Conservation (phyloP, 306 rosid genomes). For the Abrus pulchellus region DNA sequence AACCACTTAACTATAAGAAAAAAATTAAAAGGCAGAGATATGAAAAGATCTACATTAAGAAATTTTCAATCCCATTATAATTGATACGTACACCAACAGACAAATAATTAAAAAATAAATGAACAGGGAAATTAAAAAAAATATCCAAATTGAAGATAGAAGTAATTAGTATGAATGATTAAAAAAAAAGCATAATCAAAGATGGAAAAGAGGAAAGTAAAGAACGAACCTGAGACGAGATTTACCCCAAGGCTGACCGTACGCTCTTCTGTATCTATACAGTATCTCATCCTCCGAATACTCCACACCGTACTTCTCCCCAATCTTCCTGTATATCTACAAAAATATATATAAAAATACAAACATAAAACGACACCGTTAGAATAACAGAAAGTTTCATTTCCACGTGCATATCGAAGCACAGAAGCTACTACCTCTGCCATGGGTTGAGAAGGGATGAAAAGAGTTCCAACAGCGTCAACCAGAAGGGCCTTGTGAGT, state of each 20-base stretch:
- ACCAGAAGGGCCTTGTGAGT: slow-evolving; percentile 92
- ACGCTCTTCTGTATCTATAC: slow-evolving; percentile 88
- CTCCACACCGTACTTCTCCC: slow-evolving; percentile 92
- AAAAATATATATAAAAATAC: slow-evolving; percentile 12
- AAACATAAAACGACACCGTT: neutral
- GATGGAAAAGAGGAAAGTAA: neutral
- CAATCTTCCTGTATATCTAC: slow-evolving; percentile 82
- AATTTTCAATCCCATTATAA: slow-evolving; percentile 14
- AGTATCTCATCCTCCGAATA: slow-evolving; percentile 90
- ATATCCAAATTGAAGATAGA: slow-evolving; percentile 10
- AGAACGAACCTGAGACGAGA: slow-evolving; percentile 85
- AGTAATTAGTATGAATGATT: neutral
- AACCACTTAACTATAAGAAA: neutral
- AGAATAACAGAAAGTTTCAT: neutral
- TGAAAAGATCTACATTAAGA: slow-evolving; percentile 24
- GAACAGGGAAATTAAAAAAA: neutral
- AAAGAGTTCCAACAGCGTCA: slow-evolving; percentile 96
- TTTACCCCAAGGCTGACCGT: slow-evolving; percentile 93
- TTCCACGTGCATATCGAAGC: neutral
- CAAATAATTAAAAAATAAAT: neutral
- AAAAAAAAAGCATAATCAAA: neutral
- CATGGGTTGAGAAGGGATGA: slow-evolving; percentile 97
- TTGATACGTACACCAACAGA: neutral
- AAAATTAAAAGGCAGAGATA: neutral
- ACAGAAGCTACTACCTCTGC: slow-evolving; percentile 67